Evolutionary conservation across 768 basidiomycete genomes (phyloP).

Genomic region (Boletellus emodensis): DNA sequence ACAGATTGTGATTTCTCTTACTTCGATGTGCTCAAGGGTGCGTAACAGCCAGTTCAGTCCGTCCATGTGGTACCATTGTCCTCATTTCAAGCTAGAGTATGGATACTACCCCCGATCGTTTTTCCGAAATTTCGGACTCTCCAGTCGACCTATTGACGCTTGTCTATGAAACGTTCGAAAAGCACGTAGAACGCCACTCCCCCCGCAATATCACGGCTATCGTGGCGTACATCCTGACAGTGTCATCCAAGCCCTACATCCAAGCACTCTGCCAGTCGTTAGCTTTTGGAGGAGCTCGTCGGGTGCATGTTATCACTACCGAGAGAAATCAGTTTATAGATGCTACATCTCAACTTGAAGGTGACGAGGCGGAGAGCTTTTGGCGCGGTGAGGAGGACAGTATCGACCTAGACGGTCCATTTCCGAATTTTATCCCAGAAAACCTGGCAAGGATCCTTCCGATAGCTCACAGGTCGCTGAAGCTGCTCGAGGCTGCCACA

Average conservation of each 20-base stretch:
- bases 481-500: conserved; percentile 58
- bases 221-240: conserved; percentile 65
- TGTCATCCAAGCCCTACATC: conserved; percentile 61
- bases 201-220: conserved; percentile 45
- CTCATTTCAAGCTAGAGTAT: conserved; percentile 25
- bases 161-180: conserved; percentile 54
- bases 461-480: conserved; percentile 65
- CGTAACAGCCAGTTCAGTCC: conserved; percentile 15
- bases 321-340: conserved; percentile 16
- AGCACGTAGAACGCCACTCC: conserved; percentile 53
- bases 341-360: conserved; percentile 18
- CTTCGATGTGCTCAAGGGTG: conserved; percentile 59
- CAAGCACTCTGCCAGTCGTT: conserved; percentile 54
- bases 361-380: conserved; percentile 35
- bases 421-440: conserved; percentile 62
- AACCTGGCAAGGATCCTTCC: conserved; percentile 51
- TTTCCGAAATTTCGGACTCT: conserved; percentile 40
- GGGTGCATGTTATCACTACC: conserved; percentile 23
- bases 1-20: conserved; percentile 48
- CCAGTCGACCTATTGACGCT: conserved; percentile 53
- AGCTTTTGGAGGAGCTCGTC: conserved; percentile 39
- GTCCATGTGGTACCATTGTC: background rate
- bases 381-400: conserved; percentile 40
- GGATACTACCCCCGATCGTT: conserved; percentile 34
- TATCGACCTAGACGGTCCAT: conserved; percentile 38